Evolutionary conservation across 2,329 filamentous ascomycete genomes (phyloP), one percentile per base, ranked within the genome.

Genomic region (Harringtonia aguacate): DNA sequence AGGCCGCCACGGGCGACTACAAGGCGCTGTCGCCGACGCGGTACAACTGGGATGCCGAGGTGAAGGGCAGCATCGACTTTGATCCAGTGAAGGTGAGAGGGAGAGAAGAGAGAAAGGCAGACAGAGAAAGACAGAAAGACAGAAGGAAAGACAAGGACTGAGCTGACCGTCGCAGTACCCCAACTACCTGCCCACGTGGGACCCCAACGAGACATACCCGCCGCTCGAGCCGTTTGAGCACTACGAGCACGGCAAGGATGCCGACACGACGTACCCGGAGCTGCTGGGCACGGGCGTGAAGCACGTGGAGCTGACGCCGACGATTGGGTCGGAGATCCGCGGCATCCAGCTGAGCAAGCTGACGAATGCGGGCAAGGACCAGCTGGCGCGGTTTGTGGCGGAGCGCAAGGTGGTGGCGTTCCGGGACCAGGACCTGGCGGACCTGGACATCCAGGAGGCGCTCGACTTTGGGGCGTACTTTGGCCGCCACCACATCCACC

Each of bases 381-480:
- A 86, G 57, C 66, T 86, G 17, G 81, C 82, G 1, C 69, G 79
- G 6, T 75, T 83, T 43, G 78, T 85, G 17, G 76, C 81, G 12
- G 70, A 84, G 61, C 75, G 79, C 56, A 83, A 82, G 55, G 80
- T 85, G 13, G 79, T 83, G 17, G 73, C 77, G 28, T 85, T 86
- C 69, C 76, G 79, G 15, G 71, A 81, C 51, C 82, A 86, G 57
- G 79, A 85, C 55, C 73, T 79, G 50, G 72, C 72, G 31, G 66
- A 80, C 49, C 64, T 84, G 33, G 71, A 77, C 7, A 84, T 86
- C 52, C 61, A 74, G 41, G 67, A 81, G 38, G 80, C 78, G 2
- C 66, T 84, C 24, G 72, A 81, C 21, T 77, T 76, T 51, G 81
- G 75, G 24, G 68, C 72, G 45, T 86, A 86, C 61, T 63, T 62